Percentiles rank a stretch among this genome's conserved stretches.
These are phyloP conservation scores for Hypholoma fasciculare DNA, from an alignment of 768 basidiomycete genomes.

Conservation along the genomic window DNA sequence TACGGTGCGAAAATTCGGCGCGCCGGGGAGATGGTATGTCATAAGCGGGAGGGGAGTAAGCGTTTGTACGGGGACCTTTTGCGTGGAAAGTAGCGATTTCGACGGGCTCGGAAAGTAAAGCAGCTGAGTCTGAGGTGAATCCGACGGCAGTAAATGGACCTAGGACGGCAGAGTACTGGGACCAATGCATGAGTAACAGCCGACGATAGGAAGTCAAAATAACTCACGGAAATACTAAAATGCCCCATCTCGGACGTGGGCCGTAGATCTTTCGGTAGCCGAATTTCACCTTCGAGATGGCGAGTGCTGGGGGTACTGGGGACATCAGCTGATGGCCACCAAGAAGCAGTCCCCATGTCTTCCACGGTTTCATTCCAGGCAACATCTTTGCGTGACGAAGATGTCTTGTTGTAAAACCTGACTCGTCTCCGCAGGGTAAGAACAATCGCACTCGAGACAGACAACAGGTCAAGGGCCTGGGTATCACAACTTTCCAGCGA, in stretches of 20 bases:
- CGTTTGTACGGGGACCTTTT: conserved; percentile 47
- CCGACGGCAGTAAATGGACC: conserved; percentile 42
- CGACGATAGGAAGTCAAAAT: not conserved
- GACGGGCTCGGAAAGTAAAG: conserved; percentile 48
- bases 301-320: conserved; percentile 32
- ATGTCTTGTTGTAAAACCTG: conserved; percentile 39
- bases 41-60: conserved; percentile 54
- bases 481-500: conserved; percentile 39
- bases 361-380: conserved; percentile 47
- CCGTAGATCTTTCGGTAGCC: conserved; percentile 48
- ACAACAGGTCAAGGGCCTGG: conserved; percentile 41
- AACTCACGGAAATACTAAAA: conserved; percentile 50
- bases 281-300: conserved; percentile 53
- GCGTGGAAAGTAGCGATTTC: conserved; percentile 53
- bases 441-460: conserved; percentile 37
- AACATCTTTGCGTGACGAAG: conserved; percentile 34
- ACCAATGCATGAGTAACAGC: not conserved
- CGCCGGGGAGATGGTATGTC: conserved; percentile 31
- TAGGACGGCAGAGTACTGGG: conserved; percentile 47
- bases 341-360: conserved; percentile 43
- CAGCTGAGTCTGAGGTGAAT: conserved; percentile 35
- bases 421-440: conserved; percentile 42
- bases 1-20: conserved; percentile 26
- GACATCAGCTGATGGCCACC: conserved; percentile 44
- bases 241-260: conserved; percentile 51